Evolutionary conservation across 2,329 filamentous ascomycete species (phyloP).

Genomic region (Lasiodiplodia sp.): DNA sequence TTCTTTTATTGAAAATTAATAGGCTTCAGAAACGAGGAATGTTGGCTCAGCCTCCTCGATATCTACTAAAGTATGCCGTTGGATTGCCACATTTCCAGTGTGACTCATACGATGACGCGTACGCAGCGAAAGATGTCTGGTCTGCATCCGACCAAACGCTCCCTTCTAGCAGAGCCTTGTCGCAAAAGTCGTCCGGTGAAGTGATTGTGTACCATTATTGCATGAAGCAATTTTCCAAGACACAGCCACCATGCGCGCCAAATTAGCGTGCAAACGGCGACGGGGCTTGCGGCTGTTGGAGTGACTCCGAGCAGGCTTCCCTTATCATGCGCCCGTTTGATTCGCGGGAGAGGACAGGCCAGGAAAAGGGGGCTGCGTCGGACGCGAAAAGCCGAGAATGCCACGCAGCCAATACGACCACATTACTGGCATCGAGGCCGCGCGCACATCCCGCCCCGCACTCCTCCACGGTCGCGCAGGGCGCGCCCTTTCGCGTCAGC

Average conservation of each 20-base stretch:
- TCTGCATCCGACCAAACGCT: not conserved
- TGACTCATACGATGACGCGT: too few relatives aligned
- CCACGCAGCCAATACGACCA: slow-evolving; percentile 7
- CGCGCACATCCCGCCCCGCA: slow-evolving; percentile 4
- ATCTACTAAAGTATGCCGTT: not conserved
- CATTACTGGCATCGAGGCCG: not conserved
- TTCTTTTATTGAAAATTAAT: slow-evolving; percentile 1
- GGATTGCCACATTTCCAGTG: not conserved
- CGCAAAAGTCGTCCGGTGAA: not conserved
- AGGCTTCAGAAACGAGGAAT: not conserved
- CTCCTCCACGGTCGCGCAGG: not conserved
- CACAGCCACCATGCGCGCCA: slow-evolving; percentile 17
- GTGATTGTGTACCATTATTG: not conserved
- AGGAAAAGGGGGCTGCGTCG: slow-evolving; percentile 18
- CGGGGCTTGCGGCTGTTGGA: not conserved
- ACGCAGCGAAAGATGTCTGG: not conserved
- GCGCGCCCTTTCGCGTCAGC: slow-evolving; percentile 18
- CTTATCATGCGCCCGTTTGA: slow-evolving; percentile 12
- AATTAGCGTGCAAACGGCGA: slow-evolving; percentile 20
- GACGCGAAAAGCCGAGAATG: slow-evolving; percentile 10
- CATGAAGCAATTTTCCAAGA: slow-evolving; percentile 13
- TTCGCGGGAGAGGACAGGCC: slow-evolving; percentile 1
- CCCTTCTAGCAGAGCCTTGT: not conserved
- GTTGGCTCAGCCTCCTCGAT: not conserved
- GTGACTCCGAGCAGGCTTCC: not conserved